Percentiles rank a stretch among this genome's conserved stretches.
These are phyloP conservation scores for button mushroom (Agaricus bisporus) DNA, from an alignment of 768 basidiomycete genomes.

Conservation along the genomic window DNA sequence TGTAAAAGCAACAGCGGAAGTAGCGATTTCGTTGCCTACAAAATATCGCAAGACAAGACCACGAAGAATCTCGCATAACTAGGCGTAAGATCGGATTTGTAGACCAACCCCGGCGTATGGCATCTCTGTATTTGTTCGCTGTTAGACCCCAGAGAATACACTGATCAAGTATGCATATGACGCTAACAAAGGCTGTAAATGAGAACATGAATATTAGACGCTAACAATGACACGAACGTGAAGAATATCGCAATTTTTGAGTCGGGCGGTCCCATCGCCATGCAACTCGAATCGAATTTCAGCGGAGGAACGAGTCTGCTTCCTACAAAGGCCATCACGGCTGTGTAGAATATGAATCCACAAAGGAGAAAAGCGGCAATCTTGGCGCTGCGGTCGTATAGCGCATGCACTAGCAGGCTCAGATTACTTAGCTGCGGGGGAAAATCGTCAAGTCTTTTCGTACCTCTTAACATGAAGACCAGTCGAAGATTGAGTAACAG, in stretches of 20 bases:
- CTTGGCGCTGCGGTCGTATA: not conserved
- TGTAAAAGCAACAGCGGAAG: not conserved
- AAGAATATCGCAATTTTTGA: not conserved
- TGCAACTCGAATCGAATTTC: not conserved
- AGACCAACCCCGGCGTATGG: not conserved
- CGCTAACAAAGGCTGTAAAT: not conserved
- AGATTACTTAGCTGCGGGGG: not conserved
- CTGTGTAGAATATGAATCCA: not conserved
- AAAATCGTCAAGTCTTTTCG: not conserved
- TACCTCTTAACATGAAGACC: constrained; percentile 1
- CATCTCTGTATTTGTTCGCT: not conserved
- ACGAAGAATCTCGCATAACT: not conserved
- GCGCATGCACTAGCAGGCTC: not conserved
- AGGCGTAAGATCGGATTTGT: not conserved
- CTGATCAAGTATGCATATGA: not conserved
- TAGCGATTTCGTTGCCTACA: not conserved
- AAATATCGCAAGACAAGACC: not conserved
- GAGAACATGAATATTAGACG: not conserved
- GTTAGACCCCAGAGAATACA: not conserved
- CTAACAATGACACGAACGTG: not conserved
- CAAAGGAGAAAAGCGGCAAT: not conserved
- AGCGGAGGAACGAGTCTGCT: not conserved
- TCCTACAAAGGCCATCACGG: not conserved
- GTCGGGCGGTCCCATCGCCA: not conserved
- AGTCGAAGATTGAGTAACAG: not conserved